Base-by-base conservation (phyloP, 495 filamentous ascomycete genomes). In the Penicillium parvum region DNA sequence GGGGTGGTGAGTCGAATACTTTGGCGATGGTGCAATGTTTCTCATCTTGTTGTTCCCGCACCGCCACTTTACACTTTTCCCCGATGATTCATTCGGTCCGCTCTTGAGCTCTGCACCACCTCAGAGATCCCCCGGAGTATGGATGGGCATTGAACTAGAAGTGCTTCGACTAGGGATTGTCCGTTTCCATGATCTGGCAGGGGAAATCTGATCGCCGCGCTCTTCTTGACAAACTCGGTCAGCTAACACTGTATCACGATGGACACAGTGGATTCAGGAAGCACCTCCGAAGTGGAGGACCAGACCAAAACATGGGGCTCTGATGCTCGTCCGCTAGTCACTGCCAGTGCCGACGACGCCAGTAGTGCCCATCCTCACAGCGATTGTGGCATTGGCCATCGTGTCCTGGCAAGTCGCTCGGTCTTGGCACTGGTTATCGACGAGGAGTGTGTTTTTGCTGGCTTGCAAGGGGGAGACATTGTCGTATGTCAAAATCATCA, bases 381-480 rank as follows among this genome's bases (percentile, higher is more conserved):
- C 32, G 58, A 71, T 45, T 71, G 68, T 48, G 70, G 65, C 21
- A 69, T 73, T 30, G 68, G 68, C 28, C 70, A 73, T 41, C 70
- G 70, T 14, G 70, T 73, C 17, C 52, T 68, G 36, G 64, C 70
- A 27, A 68, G 66, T 43, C 62, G 68, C 30, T 73, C 70, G n/a
- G 68, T 73, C 15, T 47, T 73, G 18, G 65, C 70, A n/a, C 43
- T 73, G 15, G 70, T 64, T n/a, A 42, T 73, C 15, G 70, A 73
- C 40, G 63, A 72, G 14, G 62, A 73, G 5, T 71, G 65, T 33
- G 70, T 73, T 2, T 73, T 86, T 66, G 88, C 90, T 15, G 92
- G 91, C 23, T 87, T 90, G 12, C 90, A 95, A 58, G 86, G 83
- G 34, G 92, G 92, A 39, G 88, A 96, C 65, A 90, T 98, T 42